Evolutionary conservation across 371 early-diverging fungal species (phyloP), one percentile per base, ranked within the genome.

Genomic region (Nematocida ausubeli): DNA sequence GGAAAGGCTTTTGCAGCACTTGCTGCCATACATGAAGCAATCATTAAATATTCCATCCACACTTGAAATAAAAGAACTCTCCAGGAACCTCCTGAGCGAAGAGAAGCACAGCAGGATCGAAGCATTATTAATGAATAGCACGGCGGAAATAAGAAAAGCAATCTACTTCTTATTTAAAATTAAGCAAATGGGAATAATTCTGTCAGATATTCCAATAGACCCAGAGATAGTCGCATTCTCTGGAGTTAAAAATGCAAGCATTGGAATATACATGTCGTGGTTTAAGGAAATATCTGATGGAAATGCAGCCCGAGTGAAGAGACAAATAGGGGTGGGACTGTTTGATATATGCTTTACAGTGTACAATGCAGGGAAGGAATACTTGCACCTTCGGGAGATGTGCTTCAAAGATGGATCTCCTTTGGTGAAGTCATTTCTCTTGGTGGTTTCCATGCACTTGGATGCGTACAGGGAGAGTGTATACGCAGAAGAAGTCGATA

Each of bases 221-320:
- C 16, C 71, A 24, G 71, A 71, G 28, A 44, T n/a, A 34, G 34
- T 28, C 9, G 71, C 71, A 4, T n/a, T 47, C 12, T 12, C 30
- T 30, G 60, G 49, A 3, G 62, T 47, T 9, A 71, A 71, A 37
- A 71, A 42, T 62, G 71, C 71, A 16, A 39, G 54, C 35, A 49
- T 62, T 14, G 71, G 71, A 39, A n/a, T 71, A 26, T 71, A 62
- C 24, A 69, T 71, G 35, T 71, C 71, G 4, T 71, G 71, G 71
- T 71, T 71, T 35, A 71, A 57, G 50, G 71, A 71, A 49, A 57
- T 71, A 49, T 37, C 60, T 7, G 71, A 71, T 16, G 71, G 71
- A 42, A 57, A 42, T 24, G 63, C 62, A 3, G 24, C 24, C 4
- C 16, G 7, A 2, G 50, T 71, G 3, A 71, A 37, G 51, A 49